Conservation (phyloP, 169 alveolate species). For the Plasmodium vivax region DNA sequence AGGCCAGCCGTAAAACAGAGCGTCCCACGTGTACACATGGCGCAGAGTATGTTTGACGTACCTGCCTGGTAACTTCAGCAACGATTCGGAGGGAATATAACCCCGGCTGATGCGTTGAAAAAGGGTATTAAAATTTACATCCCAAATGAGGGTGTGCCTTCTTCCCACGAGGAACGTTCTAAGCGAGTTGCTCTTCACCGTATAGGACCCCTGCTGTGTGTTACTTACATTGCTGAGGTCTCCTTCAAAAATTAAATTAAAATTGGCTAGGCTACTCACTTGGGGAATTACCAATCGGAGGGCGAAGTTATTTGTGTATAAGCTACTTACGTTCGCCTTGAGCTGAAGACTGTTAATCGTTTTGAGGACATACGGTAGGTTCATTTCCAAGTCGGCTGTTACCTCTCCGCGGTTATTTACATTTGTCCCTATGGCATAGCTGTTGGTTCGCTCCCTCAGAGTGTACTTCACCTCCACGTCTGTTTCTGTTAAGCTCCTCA, state of each 20-base stretch:
- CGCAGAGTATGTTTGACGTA: slow-evolving; percentile 30
- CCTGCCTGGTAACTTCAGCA: not conserved
- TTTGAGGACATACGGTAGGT: slow-evolving; percentile 40
- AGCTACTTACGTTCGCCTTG: slow-evolving; percentile 58
- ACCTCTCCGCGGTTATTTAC: slow-evolving; percentile 71
- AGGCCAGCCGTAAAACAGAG: not conserved
- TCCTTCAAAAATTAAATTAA: slow-evolving; percentile 19
- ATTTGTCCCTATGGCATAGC: slow-evolving; percentile 57
- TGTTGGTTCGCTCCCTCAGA: slow-evolving; percentile 21
- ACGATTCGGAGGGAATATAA: slow-evolving; percentile 23
- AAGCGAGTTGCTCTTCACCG: slow-evolving; percentile 5
- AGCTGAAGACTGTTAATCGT: slow-evolving; percentile 37
- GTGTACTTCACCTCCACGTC: slow-evolving; percentile 17
- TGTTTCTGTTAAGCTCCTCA: not conserved
- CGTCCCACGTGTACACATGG: slow-evolving; percentile 26
- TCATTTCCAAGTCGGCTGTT: slow-evolving; percentile 40
- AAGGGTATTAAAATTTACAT: slow-evolving; percentile 18
- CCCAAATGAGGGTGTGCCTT: slow-evolving; percentile 43
- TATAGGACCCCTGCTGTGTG: slow-evolving; percentile 22
- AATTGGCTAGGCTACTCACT: not conserved
- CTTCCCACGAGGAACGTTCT: slow-evolving; percentile 9
- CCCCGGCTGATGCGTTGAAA: slow-evolving; percentile 13
- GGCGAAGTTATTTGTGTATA: slow-evolving; percentile 47
- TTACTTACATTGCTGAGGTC: slow-evolving; percentile 31
- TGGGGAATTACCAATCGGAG: slow-evolving; percentile 47